phyloP scores from a whole-genome alignment of 2,329 filamentous ascomycete species.

The Bisporella sp. region DNA sequence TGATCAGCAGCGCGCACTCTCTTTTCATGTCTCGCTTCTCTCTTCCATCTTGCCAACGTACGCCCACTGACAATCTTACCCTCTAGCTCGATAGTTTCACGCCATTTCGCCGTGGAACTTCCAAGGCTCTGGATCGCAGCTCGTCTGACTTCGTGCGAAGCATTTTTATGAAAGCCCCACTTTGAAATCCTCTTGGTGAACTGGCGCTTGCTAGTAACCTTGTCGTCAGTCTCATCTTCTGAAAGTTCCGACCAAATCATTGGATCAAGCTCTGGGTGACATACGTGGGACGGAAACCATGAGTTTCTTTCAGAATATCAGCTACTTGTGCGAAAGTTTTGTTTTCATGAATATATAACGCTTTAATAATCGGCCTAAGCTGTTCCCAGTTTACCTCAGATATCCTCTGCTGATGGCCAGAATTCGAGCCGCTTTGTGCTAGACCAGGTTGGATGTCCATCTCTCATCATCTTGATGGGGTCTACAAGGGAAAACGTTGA shows the following conservation, averaged over 20 bases:
- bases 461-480: too few species aligned
- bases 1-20: background rate
- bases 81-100: background rate
- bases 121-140: too few species aligned
- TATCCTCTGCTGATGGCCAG: background rate
- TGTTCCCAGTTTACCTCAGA: background rate
- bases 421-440: too few species aligned
- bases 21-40: too few species aligned
- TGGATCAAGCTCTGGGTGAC: too few species aligned
- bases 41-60: background rate
- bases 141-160: too few species aligned
- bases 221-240: too few species aligned
- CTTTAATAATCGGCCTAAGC: background rate
- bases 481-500: too few species aligned
- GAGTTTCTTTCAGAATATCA: background rate
- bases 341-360: background rate
- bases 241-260: too few species aligned
- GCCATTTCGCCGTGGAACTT: background rate
- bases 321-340: background rate
- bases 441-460: too few species aligned
- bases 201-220: background rate
- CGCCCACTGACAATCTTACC: background rate
- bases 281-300: background rate
- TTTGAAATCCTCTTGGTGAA: background rate
- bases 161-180: background rate